phyloP scores from a whole-genome alignment of 2,329 filamentous ascomycete genomes.

The Calycina herbarum region DNA sequence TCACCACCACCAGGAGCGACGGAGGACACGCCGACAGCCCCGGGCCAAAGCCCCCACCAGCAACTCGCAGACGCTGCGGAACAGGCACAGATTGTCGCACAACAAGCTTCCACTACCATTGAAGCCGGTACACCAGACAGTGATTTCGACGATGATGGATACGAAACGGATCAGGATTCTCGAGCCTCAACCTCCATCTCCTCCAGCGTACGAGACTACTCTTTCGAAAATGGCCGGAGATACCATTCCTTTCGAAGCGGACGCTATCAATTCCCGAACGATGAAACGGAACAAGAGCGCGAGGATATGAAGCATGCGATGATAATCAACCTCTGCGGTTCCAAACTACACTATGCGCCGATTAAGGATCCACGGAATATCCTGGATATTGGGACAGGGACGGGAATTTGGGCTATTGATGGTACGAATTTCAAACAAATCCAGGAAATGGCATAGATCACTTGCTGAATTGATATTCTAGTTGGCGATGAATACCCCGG shows the following conservation, averaged over 20 bases:
- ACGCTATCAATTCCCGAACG: constrained; percentile 57
- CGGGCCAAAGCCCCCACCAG: too few relatives aligned
- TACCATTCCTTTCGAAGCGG: constrained; percentile 56
- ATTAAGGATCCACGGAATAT: constrained; percentile 48
- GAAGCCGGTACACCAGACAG: constrained; percentile 2
- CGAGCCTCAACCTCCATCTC: constrained; percentile 21
- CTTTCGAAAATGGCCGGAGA: constrained; percentile 56
- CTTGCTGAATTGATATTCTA: constrained; percentile 34
- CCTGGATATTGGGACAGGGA: constrained; percentile 58
- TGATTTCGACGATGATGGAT: constrained; percentile 8
- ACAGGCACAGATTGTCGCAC: constrained; percentile 12
- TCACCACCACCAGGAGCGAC: neutral
- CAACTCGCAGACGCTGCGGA: neutral
- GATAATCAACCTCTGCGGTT: constrained; percentile 24
- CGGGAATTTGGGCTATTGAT: constrained; percentile 58
- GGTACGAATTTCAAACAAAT: constrained; percentile 27
- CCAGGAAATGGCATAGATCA: neutral
- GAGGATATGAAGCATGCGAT: constrained; percentile 48
- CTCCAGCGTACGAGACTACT: constrained; percentile 48
- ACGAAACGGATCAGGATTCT: constrained; percentile 14
- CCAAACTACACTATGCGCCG: constrained; percentile 49
- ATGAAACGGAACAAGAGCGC: constrained; percentile 57
- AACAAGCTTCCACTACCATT: constrained; percentile 15
- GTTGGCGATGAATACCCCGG: constrained; percentile 50
- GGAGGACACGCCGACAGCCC: neutral